These are phyloP conservation scores for Aspergillus udagawae DNA, from an alignment of 2,329 filamentous ascomycete species.

Conservation along the genomic window DNA sequence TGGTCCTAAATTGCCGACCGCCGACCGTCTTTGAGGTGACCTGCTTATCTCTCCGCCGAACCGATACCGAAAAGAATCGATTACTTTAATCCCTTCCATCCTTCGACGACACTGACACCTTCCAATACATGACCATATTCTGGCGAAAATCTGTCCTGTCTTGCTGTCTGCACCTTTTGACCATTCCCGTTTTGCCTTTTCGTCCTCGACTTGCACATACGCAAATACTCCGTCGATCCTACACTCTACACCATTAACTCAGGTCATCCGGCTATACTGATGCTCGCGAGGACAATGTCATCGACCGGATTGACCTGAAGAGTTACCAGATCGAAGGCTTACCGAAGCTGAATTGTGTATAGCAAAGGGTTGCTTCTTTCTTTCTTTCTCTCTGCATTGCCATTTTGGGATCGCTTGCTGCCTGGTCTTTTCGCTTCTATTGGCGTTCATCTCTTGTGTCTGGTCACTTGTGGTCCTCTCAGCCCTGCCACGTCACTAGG, in stretches of 20 bases:
- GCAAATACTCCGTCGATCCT: slow-evolving; percentile 14
- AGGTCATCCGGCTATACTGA: not conserved
- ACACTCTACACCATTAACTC: slow-evolving; percentile 7
- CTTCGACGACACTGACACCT: slow-evolving; percentile 27
- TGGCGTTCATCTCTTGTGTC: slow-evolving; percentile 29
- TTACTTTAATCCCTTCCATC: slow-evolving; percentile 5
- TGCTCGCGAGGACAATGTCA: not conserved
- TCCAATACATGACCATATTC: slow-evolving; percentile 32
- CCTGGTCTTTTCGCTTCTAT: slow-evolving; percentile 5
- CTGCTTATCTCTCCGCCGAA: slow-evolving; percentile 1
- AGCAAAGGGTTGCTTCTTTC: slow-evolving; percentile 27
- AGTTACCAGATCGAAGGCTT: slow-evolving; percentile 6
- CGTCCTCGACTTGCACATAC: slow-evolving; percentile 31
- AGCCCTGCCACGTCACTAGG: slow-evolving; percentile 41
- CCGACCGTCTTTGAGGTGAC: not conserved
- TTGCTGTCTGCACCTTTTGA: slow-evolving; percentile 21
- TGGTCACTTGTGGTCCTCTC: slow-evolving; percentile 25
- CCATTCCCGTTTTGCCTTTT: slow-evolving; percentile 12
- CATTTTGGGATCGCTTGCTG: slow-evolving; percentile 9
- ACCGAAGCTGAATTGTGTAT: slow-evolving; percentile 23
- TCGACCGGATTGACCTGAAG: slow-evolving; percentile 4
- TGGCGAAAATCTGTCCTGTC: slow-evolving; percentile 23
- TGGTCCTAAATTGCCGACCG: slow-evolving; percentile 28
- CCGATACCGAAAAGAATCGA: slow-evolving; percentile 13
- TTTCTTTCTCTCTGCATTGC: slow-evolving; percentile 13